Base-by-base conservation (phyloP, 306 rosid genomes). In the Rosa persica region DNA sequence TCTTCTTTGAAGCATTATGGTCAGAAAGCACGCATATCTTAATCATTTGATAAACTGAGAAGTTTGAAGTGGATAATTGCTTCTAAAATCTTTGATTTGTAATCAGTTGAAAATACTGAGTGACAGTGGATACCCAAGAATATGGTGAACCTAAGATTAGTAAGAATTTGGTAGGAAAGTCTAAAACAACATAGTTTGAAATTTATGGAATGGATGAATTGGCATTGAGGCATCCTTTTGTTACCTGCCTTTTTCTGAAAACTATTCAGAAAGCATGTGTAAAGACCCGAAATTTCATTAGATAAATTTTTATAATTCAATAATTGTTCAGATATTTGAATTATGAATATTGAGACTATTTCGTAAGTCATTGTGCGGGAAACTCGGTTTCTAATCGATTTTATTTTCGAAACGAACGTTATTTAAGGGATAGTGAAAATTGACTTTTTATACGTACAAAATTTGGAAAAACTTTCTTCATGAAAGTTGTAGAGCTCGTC, bases 161-260 rank as follows among this genome's bases (percentile, higher is more conserved):
- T 58, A 30, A 49, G 42, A 40, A 39, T 57, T 42, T 55, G 17
- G 67, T 74, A 16, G 4, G 52, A 27, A 25, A 62, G 39, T 2
- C n/a, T 38, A 54, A 15, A 54, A 38, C 36, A 23, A 27, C 38
- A 57, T 1, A 0, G 23, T 22, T 23, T 58, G 55, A 60, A 57
- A 42, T 58, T 74, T 39, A 55, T 46, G 22, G 65, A n/a, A 39
- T 46, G n/a, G n/a, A 75, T 75, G 34, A 19, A 42, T 74, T 40
- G 19, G 40, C 52, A 42, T 17, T 3, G 9, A 42, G 17, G 54
- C 70, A 42, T 42, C 55, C 39, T 3, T 6, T 57, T 74, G 42
- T 74, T 22, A 58, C 25, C 5, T 67, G 30, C 40, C 15, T 36
- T 20, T 67, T 12, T n/a, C n/a, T 40, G 36, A 12, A 43, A 67